Evolutionary conservation across 768 basidiomycete species (phyloP).

Genomic region (Termitomyces sp.): DNA sequence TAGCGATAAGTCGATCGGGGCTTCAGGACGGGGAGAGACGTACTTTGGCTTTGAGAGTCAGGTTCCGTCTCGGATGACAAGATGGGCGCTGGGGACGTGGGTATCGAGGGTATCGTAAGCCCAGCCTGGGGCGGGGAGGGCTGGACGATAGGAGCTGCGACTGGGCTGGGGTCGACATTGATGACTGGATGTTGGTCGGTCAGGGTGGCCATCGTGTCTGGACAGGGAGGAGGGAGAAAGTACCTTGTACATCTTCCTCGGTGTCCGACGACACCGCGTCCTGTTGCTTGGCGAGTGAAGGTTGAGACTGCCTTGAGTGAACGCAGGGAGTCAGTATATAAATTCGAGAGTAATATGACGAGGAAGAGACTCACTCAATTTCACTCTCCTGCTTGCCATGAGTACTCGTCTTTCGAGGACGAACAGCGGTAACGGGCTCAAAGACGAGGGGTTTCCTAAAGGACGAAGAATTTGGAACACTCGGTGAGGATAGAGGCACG

Average conservation of each 20-base stretch:
- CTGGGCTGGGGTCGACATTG: not conserved
- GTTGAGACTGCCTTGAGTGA: not conserved
- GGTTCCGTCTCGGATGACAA: conserved; percentile 16
- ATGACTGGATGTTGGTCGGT: not conserved
- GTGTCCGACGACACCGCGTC: conserved; percentile 26
- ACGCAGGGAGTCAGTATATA: not conserved
- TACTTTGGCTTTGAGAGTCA: conserved; percentile 16
- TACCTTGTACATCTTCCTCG: conserved; percentile 37
- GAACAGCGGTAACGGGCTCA: conserved; percentile 8
- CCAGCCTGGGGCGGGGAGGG: not conserved
- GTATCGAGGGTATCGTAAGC: not conserved
- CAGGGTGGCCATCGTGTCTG: not conserved
- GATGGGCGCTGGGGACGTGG: conserved; percentile 4
- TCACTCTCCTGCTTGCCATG: not conserved
- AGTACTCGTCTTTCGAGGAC: not conserved
- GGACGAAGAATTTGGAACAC: not conserved
- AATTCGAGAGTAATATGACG: too few relatives aligned
- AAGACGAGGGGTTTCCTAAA: conserved; percentile 19
- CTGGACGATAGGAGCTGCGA: too few relatives aligned
- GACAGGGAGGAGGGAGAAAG: not conserved
- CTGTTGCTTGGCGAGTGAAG: not conserved
- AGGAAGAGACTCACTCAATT: not conserved
- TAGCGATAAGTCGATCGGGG: not conserved
- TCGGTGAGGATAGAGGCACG: conserved; percentile 19
- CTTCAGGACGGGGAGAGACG: not conserved